Base-by-base conservation (phyloP, 345 rosid species). In the Viola odorata region DNA sequence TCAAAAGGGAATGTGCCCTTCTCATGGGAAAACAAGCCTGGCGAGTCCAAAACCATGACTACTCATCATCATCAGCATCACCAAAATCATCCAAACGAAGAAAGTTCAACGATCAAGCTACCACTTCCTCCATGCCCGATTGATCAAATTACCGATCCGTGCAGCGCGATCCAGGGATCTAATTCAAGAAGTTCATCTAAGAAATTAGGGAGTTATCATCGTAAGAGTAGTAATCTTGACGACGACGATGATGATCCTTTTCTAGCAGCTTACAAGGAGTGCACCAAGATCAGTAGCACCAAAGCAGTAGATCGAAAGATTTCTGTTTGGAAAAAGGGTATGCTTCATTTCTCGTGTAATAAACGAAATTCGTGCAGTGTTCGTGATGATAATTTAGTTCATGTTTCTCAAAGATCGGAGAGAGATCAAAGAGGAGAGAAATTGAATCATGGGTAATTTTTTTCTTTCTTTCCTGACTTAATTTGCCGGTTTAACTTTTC, bases 231-330 rank as follows among this genome's bases (percentile, higher is more conserved):
- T 23, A 74, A 72, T 3, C 45, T 17, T 5, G 52, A n/a, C 62
- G 65, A 63, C 59, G 45, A 39, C 10, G 6, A 14, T 6, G 78
- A 71, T 14, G 87, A 82, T 55, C 87, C 87, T 0, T 82, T 82
- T 57, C 57, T 75, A 12, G 81, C 78, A 4, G 87, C 87, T 45
- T 82, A 67, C 32, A 71, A 64, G 58, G 78, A 77, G 78, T 79
- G 84, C 68, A 79, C 80, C 44, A 72, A 69, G 62, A 53, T 61
- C 50, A 47, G n/a, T 47, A 47, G n/a, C 13, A 42, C 45, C 45
- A 42, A 1, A 6, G 11, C 45, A 60, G 71, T 3, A 5, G 14
- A 64, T 55, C 58, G 3, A 64, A 53, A 41, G 58, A 41, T 0
- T 4, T 36, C 50, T 12, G 57, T 68, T 17, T 51, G 67, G 58